Percentiles rank a stretch among this genome's conserved stretches.
These are phyloP conservation scores for Alnus rubra DNA, from an alignment of 306 rosid genomes.

Conservation along the genomic window DNA sequence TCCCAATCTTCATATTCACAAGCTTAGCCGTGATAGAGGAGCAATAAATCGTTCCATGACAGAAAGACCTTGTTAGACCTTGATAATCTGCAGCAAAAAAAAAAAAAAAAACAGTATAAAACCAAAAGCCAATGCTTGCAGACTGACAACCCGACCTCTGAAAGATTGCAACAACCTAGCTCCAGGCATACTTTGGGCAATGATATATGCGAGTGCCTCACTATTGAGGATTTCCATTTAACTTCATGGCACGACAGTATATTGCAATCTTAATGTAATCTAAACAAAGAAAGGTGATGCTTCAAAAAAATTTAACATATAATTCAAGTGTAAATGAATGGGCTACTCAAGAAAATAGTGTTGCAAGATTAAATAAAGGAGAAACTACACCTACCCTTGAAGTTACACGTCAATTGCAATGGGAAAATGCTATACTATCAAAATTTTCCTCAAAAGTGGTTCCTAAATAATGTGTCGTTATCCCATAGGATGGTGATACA, in stretches of 20 bases:
- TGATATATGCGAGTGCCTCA: neutral
- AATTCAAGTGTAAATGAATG: neutral
- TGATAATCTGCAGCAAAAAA: constrained; percentile 77
- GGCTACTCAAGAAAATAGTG: neutral
- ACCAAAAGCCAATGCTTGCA: constrained; percentile 21
- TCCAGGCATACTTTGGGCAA: neutral
- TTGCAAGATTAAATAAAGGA: too few species aligned
- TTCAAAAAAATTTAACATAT: neutral
- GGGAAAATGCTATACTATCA: too few species aligned
- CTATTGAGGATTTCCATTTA: neutral
- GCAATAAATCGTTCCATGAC: constrained; percentile 91
- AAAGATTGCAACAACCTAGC: constrained; percentile 12
- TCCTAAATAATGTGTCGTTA: too few species aligned
- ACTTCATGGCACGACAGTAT: neutral
- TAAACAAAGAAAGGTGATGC: neutral
- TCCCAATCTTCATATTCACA: constrained; percentile 90
- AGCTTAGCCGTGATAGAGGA: constrained; percentile 78
- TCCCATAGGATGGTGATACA: too few species aligned
- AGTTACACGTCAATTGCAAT: too few species aligned
- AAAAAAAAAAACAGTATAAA: constrained; percentile 17
- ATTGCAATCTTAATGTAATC: neutral
- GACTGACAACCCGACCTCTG: constrained; percentile 22
- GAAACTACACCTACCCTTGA: too few species aligned
- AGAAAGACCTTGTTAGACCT: constrained; percentile 89
- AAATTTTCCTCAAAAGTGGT: too few species aligned